Evolutionary conservation across 1,284 basidiomycete genomes (phyloP), one percentile per base, ranked within the genome.

Genomic region (Malassezia nana): DNA sequence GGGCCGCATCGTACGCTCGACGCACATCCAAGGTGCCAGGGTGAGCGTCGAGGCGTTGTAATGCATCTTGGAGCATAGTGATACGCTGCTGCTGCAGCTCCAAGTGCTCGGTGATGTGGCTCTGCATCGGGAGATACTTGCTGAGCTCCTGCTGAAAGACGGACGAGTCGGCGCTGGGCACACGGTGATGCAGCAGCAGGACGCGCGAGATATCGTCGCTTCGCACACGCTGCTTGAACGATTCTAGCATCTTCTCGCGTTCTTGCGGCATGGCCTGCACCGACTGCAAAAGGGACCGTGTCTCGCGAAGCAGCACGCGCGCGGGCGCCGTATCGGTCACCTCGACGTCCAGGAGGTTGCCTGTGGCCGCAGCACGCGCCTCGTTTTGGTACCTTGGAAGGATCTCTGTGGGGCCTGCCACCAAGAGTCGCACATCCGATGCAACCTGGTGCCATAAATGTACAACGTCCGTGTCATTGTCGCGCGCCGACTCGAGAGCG

Each of bases 181-280:
- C 85, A 7, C 90, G 84, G 13, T 89, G 83, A 71, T 95, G 94
- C 48, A 96, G 81, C 2, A 98, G 81, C 0, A 98, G 81, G 0
- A 95, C 79, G 70, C 94, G 89, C 0, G 91, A 96, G 8, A 98
- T 92, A 66, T 98, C 94, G 75, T 98, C 94, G 26, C 81, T 80
- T 81, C 95, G 94, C 42, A 96, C 82, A 87, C 88, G 89, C 43
- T 94, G 89, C 74, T 96, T 96, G 44, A 98, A 78, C 72, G 96
- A 90, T 71, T 87, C 88, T 43, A 98, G 77, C 0, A 90, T 84
- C 57, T 90, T 87, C 18, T 81, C 82, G 32, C 92, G 79, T 75
- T 96, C 91, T 46, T 59, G 58, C 25, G 71, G 66, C 56, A 72
- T 60, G 53, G 65, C 63, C 48, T 62, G 60, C 24, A 72, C 57